These are phyloP conservation scores for Penstemon barbatus DNA, from an alignment of 257 asterid genomes.

Conservation along the genomic window DNA sequence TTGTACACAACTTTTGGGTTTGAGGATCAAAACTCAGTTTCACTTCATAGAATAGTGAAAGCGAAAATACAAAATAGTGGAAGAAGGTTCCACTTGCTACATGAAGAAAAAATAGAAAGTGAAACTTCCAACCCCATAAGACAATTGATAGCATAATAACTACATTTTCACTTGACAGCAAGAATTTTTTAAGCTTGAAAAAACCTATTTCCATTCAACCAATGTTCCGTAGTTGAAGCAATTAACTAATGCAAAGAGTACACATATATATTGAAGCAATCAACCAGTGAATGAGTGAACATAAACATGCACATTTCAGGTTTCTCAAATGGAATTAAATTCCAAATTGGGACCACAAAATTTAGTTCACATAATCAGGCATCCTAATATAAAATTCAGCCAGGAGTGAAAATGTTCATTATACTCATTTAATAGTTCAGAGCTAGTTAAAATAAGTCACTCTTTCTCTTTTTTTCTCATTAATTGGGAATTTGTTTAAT, in stretches of 20 bases:
- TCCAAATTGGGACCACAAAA: no score
- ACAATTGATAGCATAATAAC: not conserved
- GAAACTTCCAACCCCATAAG: conserved; percentile 12
- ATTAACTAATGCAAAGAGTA: no score
- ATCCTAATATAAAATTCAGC: no score
- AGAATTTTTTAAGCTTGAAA: not conserved
- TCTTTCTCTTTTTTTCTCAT: not conserved
- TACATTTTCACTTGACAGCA: conserved; percentile 22
- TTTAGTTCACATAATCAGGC: no score
- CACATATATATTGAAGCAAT: no score
- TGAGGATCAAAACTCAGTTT: conserved; percentile 4
- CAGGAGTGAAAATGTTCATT: no score
- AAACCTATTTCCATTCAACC: not conserved
- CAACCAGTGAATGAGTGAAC: no score
- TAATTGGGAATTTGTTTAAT: no score
- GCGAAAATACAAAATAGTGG: not conserved
- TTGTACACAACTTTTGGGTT: not conserved
- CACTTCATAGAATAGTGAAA: conserved; percentile 2
- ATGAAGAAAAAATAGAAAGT: conserved; percentile 11
- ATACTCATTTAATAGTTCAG: no score
- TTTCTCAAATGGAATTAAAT: no score
- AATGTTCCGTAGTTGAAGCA: not conserved
- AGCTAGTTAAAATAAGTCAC: not conserved
- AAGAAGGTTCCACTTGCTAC: conserved; percentile 2
- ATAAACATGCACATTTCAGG: no score